These are phyloP conservation scores for Alternaria brassicicola DNA, from an alignment of 2,329 filamentous ascomycete genomes.

Conservation along the genomic window DNA sequence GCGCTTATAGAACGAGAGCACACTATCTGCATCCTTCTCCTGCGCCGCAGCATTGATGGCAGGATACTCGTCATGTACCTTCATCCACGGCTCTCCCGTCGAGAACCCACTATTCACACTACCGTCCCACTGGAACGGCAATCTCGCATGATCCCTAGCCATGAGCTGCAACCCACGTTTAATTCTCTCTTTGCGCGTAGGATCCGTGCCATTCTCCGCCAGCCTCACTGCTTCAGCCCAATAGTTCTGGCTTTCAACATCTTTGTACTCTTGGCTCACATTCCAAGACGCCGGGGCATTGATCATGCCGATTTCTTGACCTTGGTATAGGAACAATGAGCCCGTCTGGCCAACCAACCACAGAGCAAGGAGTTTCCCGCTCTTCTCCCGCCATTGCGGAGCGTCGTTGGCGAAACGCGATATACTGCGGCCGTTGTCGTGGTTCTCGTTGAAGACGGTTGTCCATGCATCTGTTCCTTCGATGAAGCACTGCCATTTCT, in stretches of 20 bases:
- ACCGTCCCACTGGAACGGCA: constrained; percentile 74
- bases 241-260: constrained; percentile 61
- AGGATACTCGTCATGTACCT: constrained; percentile 66
- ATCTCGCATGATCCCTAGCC: constrained; percentile 71
- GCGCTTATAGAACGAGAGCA: constrained; percentile 66
- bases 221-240: constrained; percentile 38
- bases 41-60: constrained; percentile 66
- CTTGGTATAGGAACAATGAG: constrained; percentile 66
- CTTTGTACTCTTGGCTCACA: constrained; percentile 64
- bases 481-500: constrained; percentile 57
- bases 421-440: constrained; percentile 65
- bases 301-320: constrained; percentile 66
- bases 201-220: constrained; percentile 38
- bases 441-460: constrained; percentile 68
- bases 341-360: constrained; percentile 57
- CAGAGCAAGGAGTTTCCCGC: constrained; percentile 51
- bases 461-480: constrained; percentile 58
- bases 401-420: constrained; percentile 60
- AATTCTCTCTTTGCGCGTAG: constrained; percentile 41
- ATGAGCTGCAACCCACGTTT: constrained; percentile 62
- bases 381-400: constrained; percentile 51
- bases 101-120: constrained; percentile 69
- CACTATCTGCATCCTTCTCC: constrained; percentile 55
- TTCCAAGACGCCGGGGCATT: constrained; percentile 59
- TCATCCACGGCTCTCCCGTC: constrained; percentile 68